phyloP scores from a whole-genome alignment of 495 filamentous ascomycete species.

The Lophium mytilinum region DNA sequence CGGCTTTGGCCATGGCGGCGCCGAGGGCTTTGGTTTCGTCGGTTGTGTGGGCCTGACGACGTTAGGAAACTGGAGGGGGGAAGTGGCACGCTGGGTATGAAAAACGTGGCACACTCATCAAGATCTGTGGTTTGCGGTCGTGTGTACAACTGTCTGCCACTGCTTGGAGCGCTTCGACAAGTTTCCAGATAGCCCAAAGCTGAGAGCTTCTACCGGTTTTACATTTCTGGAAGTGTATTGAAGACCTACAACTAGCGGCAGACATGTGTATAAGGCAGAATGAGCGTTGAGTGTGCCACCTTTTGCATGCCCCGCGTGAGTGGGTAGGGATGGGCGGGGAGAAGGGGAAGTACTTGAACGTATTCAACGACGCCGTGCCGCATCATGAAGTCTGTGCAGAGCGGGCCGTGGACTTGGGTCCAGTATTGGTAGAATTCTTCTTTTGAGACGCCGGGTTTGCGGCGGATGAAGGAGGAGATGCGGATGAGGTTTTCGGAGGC shows the following conservation, averaged over 20 bases:
- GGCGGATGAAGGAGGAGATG: constrained; percentile 7
- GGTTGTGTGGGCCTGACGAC: constrained; percentile 8
- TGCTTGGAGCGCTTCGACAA: too few species aligned
- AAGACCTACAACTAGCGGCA: too few species aligned
- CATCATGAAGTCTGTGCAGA: constrained; percentile 8
- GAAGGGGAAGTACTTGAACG: constrained; percentile 3
- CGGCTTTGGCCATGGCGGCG: constrained; percentile 6
- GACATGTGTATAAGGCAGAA: too few species aligned
- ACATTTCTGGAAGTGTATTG: too few species aligned
- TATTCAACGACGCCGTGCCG: constrained; percentile 16
- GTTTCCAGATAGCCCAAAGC: too few species aligned
- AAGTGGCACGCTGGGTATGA: background rate
- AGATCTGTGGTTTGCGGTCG: too few species aligned
- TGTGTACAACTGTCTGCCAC: too few species aligned
- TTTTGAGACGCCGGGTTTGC: constrained; percentile 10
- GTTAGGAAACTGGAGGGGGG: background rate
- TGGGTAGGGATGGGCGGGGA: background rate
- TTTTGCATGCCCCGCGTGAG: too few species aligned
- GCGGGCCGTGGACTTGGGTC: constrained; percentile 16
- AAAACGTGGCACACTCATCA: too few species aligned
- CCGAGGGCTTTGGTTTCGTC: constrained; percentile 12
- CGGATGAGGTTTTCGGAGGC: constrained; percentile 11
- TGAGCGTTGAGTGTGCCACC: too few species aligned
- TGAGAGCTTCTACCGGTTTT: too few species aligned
- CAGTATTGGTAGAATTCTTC: constrained; percentile 17